Evolutionary conservation across 2,329 filamentous ascomycete species (phyloP).

Genomic region (Tolypocladium album): DNA sequence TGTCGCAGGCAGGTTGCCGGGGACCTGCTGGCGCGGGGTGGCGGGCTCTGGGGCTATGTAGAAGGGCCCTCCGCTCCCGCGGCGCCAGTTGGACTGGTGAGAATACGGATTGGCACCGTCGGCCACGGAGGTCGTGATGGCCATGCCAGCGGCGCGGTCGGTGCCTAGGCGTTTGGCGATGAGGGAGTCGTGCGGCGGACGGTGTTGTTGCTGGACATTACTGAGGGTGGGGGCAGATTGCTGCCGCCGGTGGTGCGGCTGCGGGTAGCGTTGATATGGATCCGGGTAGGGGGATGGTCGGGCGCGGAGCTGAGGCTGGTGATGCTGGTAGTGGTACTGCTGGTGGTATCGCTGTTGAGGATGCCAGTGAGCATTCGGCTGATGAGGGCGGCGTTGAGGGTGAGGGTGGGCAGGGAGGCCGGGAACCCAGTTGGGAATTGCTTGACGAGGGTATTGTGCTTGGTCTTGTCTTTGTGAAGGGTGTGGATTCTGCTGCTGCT

Average conservation of each 20-base stretch:
- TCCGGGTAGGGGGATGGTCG: conserved; percentile 2
- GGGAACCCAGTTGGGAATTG: conserved; percentile 1
- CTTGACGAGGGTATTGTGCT: not conserved
- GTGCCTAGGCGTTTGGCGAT: conserved; percentile 42
- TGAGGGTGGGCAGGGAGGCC: conserved; percentile 5
- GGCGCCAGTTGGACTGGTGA: conserved; percentile 1
- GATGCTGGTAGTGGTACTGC: conserved; percentile 6
- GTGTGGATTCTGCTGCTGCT: not conserved
- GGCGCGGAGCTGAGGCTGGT: not conserved
- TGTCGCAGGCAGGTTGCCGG: conserved; percentile 8
- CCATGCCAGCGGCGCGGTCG: conserved; percentile 36
- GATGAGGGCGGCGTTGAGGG: conserved; percentile 4
- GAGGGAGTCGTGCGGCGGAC: conserved; percentile 21
- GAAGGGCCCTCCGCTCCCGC: conserved; percentile 1
- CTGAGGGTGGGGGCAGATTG: conserved; percentile 6
- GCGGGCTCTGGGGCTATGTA: conserved; percentile 1
- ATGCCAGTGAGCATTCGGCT: conserved; percentile 7
- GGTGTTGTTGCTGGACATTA: conserved; percentile 7
- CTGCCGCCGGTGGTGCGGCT: conserved; percentile 12
- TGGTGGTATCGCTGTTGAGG: conserved; percentile 8
- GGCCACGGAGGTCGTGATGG: conserved; percentile 15
- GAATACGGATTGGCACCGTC: not conserved
- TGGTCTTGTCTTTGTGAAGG: not conserved
- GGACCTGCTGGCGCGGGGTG: not conserved
- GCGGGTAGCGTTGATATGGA: not conserved